Conservation (phyloP, 495 filamentous ascomycete genomes). For the Penicillium longicatenatum region DNA sequence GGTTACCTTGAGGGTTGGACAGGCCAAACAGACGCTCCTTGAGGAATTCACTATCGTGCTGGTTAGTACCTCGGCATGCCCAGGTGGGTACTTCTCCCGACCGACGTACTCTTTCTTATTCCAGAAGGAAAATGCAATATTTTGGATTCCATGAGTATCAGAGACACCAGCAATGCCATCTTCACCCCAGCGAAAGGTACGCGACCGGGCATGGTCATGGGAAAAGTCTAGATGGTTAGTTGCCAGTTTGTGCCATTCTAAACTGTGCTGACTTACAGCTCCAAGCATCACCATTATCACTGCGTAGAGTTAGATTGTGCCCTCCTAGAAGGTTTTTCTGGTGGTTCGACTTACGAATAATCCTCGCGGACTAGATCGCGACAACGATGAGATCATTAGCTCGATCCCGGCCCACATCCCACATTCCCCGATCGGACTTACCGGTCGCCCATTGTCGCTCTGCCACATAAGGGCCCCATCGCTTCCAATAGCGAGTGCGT, state of each 20-base stretch:
- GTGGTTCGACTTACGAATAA: conserved; percentile 66
- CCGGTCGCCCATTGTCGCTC: conserved; percentile 89
- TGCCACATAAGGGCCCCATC: conserved; percentile 71
- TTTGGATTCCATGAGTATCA: conserved; percentile 85
- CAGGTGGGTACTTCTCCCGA: background rate
- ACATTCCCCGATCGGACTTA: conserved; percentile 34
- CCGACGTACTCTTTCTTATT: conserved; percentile 85
- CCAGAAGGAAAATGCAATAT: conserved; percentile 96
- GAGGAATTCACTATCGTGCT: conserved; percentile 68
- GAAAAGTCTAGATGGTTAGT: conserved; percentile 68
- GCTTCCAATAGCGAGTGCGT: conserved; percentile 76
- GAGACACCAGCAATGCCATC: conserved; percentile 96
- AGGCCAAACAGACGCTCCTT: conserved; percentile 94
- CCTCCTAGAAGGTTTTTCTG: no score
- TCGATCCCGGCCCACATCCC: conserved; percentile 12
- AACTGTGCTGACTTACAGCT: conserved; percentile 64
- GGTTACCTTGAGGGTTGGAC: conserved; percentile 93
- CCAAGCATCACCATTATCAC: conserved; percentile 89
- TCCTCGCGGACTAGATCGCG: conserved; percentile 78
- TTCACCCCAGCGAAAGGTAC: conserved; percentile 92
- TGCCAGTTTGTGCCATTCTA: background rate
- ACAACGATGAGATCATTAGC: conserved; percentile 29
- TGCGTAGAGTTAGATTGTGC: conserved; percentile 24
- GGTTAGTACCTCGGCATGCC: background rate
- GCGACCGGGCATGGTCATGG: conserved; percentile 85